phyloP scores from a whole-genome alignment of 208 protist species.

The Phytomonas serpens region DNA sequence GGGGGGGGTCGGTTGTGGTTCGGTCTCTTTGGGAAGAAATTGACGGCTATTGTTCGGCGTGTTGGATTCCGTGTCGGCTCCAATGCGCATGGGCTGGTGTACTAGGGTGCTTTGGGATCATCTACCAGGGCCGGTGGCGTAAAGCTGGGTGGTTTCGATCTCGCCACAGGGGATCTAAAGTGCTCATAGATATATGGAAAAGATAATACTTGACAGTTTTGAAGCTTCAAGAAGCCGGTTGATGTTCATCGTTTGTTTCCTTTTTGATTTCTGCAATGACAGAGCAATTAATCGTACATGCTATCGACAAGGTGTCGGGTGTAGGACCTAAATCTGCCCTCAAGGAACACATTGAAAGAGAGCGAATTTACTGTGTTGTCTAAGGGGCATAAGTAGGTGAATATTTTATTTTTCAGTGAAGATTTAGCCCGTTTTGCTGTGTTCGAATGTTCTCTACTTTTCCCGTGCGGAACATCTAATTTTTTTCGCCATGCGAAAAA shows the following conservation, averaged over 20 bases:
- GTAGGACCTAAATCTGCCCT: not conserved
- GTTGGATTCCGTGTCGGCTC: not conserved
- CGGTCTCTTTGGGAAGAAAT: no score
- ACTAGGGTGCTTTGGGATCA: not conserved
- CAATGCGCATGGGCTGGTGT: not conserved
- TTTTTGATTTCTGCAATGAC: not conserved
- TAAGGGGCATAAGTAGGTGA: not conserved
- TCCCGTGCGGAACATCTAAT: not conserved
- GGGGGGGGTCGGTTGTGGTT: no score
- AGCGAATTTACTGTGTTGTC: not conserved
- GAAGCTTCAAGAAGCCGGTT: not conserved
- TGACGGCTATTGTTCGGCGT: not conserved
- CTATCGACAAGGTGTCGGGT: not conserved
- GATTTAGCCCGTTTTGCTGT: conserved; percentile 3
- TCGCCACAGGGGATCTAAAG: not conserved
- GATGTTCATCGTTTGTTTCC: not conserved
- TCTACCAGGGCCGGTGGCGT: not conserved
- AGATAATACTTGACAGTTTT: not conserved
- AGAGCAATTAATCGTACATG: not conserved
- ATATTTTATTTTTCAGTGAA: conserved; percentile 4
- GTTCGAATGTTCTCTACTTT: not conserved
- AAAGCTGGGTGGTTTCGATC: not conserved
- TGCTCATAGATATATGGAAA: not conserved
- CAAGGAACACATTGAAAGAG: not conserved
- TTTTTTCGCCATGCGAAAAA: not conserved